These are phyloP conservation scores for Holtermanniella nyarrowii DNA, from an alignment of 768 basidiomycete genomes.

Conservation along the genomic window DNA sequence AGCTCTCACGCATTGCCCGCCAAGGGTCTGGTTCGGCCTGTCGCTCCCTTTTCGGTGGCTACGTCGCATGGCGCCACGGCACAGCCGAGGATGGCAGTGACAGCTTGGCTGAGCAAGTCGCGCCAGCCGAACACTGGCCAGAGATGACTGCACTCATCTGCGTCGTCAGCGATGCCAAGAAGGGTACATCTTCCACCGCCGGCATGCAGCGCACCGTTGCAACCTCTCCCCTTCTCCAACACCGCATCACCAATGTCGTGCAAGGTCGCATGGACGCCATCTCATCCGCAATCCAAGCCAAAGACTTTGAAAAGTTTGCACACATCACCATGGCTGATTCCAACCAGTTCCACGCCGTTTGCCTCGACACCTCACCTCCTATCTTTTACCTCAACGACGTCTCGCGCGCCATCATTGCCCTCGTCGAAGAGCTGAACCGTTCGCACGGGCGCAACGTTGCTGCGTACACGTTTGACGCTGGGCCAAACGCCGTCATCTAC, in stretches of 20 bases:
- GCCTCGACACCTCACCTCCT: constrained; percentile 90
- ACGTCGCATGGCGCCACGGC: constrained; percentile 89
- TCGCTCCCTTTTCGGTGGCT: constrained; percentile 92
- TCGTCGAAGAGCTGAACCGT: constrained; percentile 89
- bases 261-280: constrained; percentile 77
- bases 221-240: constrained; percentile 74
- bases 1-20: constrained; percentile 85
- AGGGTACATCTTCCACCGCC: constrained; percentile 84
- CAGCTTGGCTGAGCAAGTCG: constrained; percentile 78
- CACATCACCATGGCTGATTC: constrained; percentile 91
- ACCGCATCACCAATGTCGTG: constrained; percentile 77
- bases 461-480: constrained; percentile 98
- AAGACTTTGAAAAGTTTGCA: constrained; percentile 83
- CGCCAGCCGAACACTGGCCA: constrained; percentile 79
- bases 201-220: constrained; percentile 98
- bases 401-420: constrained; percentile 76
- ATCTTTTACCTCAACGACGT: constrained; percentile 99
- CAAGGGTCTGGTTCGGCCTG: constrained; percentile 98
- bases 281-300: constrained; percentile 60
- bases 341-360: constrained; percentile 97
- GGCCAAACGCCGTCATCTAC: constrained; percentile 97
- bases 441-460: constrained; percentile 61
- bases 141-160: constrained; percentile 95
- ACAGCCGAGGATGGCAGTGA: constrained; percentile 59
- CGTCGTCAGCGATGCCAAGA: constrained; percentile 90